phyloP scores from a whole-genome alignment of 2,329 filamentous ascomycete species.

The Colletotrichum viniferum region DNA sequence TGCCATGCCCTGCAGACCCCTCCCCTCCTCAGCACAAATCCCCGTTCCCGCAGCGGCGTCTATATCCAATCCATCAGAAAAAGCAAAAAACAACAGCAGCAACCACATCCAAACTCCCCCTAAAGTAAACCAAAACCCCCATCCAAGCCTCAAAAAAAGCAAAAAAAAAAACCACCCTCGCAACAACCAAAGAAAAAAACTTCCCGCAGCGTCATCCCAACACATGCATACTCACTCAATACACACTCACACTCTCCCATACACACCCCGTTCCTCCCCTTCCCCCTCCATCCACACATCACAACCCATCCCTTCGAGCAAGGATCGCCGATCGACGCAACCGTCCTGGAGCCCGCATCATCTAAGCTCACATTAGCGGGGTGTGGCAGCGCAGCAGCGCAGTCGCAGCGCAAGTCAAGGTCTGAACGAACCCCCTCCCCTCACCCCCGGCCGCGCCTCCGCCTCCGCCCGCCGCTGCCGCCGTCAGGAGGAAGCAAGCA shows the following conservation, averaged over 20 bases:
- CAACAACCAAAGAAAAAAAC: background rate
- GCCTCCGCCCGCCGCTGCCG: background rate
- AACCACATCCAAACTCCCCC: background rate
- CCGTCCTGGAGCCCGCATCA: conserved; percentile 7
- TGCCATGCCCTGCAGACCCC: background rate
- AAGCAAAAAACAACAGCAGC: background rate
- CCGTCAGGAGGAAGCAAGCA: background rate
- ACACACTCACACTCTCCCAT: background rate
- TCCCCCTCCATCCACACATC: background rate
- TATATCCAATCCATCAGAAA: background rate
- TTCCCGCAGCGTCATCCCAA: background rate
- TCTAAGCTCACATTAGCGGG: background rate
- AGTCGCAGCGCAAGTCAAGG: background rate
- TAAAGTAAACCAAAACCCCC: background rate
- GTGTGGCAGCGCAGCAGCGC: background rate
- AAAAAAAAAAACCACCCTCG: background rate
- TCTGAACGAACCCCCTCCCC: background rate
- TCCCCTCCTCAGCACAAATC: background rate
- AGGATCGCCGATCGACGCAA: conserved; percentile 10
- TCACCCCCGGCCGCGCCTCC: background rate
- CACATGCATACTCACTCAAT: background rate
- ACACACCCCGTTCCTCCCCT: background rate
- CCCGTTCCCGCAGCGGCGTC: background rate
- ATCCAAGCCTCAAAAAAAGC: background rate
- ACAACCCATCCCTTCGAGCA: background rate